These are phyloP conservation scores for Rhizopogon vesiculosus DNA, from an alignment of 768 basidiomycete genomes.

Conservation along the genomic window DNA sequence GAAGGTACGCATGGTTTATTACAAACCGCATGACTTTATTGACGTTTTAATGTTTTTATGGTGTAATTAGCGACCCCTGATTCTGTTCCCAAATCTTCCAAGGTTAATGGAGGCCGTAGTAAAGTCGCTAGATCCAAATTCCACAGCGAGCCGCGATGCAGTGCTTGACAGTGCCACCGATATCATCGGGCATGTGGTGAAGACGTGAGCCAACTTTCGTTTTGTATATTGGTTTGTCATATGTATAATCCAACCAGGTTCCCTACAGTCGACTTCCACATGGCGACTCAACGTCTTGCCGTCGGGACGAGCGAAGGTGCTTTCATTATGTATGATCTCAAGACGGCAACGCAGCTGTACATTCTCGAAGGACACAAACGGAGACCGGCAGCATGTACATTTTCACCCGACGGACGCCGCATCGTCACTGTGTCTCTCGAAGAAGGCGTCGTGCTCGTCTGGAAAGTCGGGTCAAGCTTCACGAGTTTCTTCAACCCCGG, in stretches of 20 bases:
- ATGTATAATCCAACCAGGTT: conserved; percentile 44
- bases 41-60: neutral
- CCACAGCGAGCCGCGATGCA: conserved; percentile 68
- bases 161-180: conserved; percentile 90
- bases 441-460: conserved; percentile 81
- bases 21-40: too few relatives aligned
- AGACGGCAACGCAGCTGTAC: conserved; percentile 91
- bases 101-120: conserved; percentile 92
- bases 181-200: conserved; percentile 91
- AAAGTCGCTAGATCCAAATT: conserved; percentile 92
- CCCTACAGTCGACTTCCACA: conserved; percentile 93
- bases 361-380: conserved; percentile 91
- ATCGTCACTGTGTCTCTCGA: conserved; percentile 85
- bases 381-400: conserved; percentile 77
- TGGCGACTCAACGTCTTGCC: conserved; percentile 78
- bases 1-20: conserved; percentile 47
- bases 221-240: neutral
- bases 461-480: conserved; percentile 94
- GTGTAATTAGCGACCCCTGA: conserved; percentile 64
- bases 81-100: conserved; percentile 80
- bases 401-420: conserved; percentile 90
- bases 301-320: conserved; percentile 96
- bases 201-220: conserved; percentile 52
- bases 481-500: conserved; percentile 89
- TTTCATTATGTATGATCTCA: conserved; percentile 93